phyloP scores from a whole-genome alignment of 1,284 basidiomycete species.

The Cryptococcus hybrid region DNA sequence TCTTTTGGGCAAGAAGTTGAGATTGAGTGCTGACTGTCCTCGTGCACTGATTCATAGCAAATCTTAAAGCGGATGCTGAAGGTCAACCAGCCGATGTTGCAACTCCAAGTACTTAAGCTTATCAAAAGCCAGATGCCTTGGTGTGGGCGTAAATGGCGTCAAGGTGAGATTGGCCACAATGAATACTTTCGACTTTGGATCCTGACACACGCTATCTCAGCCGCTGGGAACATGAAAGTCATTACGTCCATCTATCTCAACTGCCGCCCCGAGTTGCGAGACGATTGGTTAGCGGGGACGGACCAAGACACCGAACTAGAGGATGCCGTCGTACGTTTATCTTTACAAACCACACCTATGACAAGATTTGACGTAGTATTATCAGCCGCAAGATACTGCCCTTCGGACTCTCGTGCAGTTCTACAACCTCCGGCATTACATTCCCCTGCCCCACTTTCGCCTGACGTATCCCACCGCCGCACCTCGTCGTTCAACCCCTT shows the following conservation, averaged over 20 bases:
- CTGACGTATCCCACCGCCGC: conserved; percentile 23
- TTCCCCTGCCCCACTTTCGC: conserved; percentile 22
- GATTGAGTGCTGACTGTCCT: neutral
- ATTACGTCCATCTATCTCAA: conserved; percentile 98
- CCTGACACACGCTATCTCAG: conserved; percentile 1
- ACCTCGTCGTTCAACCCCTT: conserved; percentile 24
- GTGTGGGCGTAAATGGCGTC: conserved; percentile 96
- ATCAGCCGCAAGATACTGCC: conserved; percentile 91
- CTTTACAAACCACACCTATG: neutral
- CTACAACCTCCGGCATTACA: conserved; percentile 55
- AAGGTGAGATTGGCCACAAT: conserved; percentile 61
- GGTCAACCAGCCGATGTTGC: conserved; percentile 90
- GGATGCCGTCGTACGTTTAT: conserved; percentile 42
- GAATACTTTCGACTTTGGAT: conserved; percentile 5
- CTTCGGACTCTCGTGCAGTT: conserved; percentile 91
- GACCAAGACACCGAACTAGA: conserved; percentile 88
- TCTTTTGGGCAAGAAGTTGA: neutral
- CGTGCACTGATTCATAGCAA: conserved; percentile 58
- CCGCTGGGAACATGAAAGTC: conserved; percentile 94
- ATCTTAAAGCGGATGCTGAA: conserved; percentile 92
- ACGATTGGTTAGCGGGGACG: conserved; percentile 94
- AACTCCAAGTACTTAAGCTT: conserved; percentile 94
- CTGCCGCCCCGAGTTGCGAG: conserved; percentile 90
- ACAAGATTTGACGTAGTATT: conserved; percentile 1
- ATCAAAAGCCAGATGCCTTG: conserved; percentile 99